Evolutionary conservation across 1,284 basidiomycete species (phyloP).

Genomic region (Fomitopsis pinicola): DNA sequence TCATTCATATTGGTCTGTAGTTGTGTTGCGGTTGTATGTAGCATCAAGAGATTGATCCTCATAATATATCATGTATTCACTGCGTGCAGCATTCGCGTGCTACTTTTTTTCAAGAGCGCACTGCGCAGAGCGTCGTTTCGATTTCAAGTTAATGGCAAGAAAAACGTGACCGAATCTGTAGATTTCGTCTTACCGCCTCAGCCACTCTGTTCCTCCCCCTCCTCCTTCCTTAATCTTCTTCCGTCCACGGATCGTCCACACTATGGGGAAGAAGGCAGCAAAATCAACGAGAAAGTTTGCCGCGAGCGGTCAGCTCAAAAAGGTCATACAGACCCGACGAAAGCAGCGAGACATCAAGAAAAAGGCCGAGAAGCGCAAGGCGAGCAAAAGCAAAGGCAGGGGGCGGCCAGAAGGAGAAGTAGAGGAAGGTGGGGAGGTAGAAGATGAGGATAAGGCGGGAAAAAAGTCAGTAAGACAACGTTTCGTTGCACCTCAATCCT

Average conservation of each 20-base stretch:
- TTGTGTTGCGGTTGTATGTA: background rate
- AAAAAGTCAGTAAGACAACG: conserved; percentile 19
- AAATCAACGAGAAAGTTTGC: conserved; percentile 88
- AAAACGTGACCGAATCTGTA: background rate
- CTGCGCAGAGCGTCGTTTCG: too few species aligned
- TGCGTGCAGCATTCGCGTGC: background rate
- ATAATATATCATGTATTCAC: background rate
- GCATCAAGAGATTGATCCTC: background rate
- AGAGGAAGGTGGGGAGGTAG: conserved; percentile 33
- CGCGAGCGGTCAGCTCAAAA: conserved; percentile 82
- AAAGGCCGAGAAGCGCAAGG: conserved; percentile 61
- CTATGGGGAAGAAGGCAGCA: conserved; percentile 58
- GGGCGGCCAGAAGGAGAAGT: conserved; percentile 34
- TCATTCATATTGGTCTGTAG: background rate
- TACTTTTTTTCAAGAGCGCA: background rate
- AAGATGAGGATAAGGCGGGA: conserved; percentile 30
- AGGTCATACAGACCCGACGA: conserved; percentile 75
- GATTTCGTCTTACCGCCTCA: background rate
- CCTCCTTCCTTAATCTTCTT: too few species aligned
- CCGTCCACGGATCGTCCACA: background rate
- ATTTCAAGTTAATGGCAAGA: too few species aligned
- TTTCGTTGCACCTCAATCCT: conserved; percentile 1
- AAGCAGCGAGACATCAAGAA: conserved; percentile 74
- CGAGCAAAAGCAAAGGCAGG: conserved; percentile 40
- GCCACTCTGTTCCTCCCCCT: background rate